Conservation (phyloP, 2,329 filamentous ascomycete species). For the Apiospora phragmitis region DNA sequence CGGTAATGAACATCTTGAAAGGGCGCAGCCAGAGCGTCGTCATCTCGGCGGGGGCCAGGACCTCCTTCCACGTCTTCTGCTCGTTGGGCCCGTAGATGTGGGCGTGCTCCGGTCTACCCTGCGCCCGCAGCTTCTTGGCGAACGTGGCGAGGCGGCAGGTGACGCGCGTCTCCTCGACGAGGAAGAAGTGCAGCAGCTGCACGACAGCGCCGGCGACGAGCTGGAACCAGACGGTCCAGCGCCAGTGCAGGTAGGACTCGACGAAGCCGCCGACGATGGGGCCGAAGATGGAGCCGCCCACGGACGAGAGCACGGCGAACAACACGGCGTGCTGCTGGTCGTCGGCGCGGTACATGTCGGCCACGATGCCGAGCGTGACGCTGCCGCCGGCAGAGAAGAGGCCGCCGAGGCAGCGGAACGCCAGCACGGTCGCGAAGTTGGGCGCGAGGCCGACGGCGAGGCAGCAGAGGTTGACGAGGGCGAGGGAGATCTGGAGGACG, state of each 20-base stretch:
- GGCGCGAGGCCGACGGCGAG: slow-evolving; percentile 44
- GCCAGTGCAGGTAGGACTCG: slow-evolving; percentile 47
- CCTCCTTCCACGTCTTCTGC: slow-evolving; percentile 35
- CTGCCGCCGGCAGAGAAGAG: slow-evolving; percentile 64
- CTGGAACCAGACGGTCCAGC: slow-evolving; percentile 65
- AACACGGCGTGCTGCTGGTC: slow-evolving; percentile 61
- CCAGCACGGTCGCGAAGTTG: slow-evolving; percentile 42
- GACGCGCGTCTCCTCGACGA: slow-evolving; percentile 60
- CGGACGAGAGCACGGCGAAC: slow-evolving; percentile 59
- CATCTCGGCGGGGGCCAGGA: slow-evolving; percentile 43
- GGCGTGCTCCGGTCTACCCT: slow-evolving; percentile 39
- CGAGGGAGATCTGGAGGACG: slow-evolving; percentile 50
- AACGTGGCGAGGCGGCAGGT: slow-evolving; percentile 58
- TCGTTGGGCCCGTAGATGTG: slow-evolving; percentile 50
- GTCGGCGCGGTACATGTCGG: slow-evolving; percentile 60
- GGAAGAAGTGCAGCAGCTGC: slow-evolving; percentile 52
- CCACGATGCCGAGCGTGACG: slow-evolving; percentile 65
- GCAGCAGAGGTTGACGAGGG: slow-evolving; percentile 56
- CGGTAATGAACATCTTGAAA: slow-evolving; percentile 62
- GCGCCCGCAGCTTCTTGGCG: slow-evolving; percentile 53
- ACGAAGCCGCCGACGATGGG: slow-evolving; percentile 56
- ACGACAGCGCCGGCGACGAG: slow-evolving; percentile 56
- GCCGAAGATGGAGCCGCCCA: slow-evolving; percentile 54
- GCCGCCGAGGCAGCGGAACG: slow-evolving; percentile 47
- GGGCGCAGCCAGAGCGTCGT: slow-evolving; percentile 57